Evolutionary conservation across 495 filamentous ascomycete genomes (phyloP).

Genomic region (Aspergillus incahuasiensis): DNA sequence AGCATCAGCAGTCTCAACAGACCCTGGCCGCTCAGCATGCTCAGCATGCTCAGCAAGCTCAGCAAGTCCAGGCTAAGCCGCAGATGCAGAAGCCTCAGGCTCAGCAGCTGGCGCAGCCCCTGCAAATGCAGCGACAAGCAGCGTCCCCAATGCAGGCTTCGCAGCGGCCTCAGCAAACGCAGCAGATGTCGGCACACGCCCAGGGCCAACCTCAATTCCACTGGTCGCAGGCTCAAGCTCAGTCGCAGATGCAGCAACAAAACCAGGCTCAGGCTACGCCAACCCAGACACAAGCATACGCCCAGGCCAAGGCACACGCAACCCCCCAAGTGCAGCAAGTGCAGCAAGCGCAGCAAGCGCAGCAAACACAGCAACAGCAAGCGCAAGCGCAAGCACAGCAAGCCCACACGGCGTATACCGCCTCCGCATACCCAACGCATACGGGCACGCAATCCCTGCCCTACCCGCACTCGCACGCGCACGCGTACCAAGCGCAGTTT

Average conservation of each 20-base stretch:
- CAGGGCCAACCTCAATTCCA: no score
- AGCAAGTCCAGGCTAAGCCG: background rate
- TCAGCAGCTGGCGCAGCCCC: background rate
- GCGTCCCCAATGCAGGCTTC: no score
- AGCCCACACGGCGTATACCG: background rate
- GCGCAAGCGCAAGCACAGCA: constrained; percentile 1
- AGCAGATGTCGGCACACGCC: no score
- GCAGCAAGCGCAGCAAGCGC: constrained; percentile 12
- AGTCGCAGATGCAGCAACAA: no score
- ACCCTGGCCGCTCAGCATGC: background rate
- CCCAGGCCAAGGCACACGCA: no score
- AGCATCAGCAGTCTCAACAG: constrained; percentile 17
- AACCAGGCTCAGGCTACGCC: no score
- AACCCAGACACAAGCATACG: no score
- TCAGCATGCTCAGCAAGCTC: background rate
- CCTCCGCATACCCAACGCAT: background rate
- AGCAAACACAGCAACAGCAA: constrained; percentile 15
- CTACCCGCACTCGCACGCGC: constrained; percentile 14
- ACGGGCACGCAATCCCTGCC: constrained; percentile 1
- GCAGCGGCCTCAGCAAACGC: no score
- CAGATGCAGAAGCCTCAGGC: background rate
- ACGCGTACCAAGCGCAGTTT: constrained; percentile 11
- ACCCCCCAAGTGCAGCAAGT: no score
- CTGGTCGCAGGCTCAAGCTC: no score
- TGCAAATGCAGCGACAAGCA: background rate